phyloP scores from a whole-genome alignment of 2,329 filamentous ascomycete species.

The Fusarium xyrophilum region DNA sequence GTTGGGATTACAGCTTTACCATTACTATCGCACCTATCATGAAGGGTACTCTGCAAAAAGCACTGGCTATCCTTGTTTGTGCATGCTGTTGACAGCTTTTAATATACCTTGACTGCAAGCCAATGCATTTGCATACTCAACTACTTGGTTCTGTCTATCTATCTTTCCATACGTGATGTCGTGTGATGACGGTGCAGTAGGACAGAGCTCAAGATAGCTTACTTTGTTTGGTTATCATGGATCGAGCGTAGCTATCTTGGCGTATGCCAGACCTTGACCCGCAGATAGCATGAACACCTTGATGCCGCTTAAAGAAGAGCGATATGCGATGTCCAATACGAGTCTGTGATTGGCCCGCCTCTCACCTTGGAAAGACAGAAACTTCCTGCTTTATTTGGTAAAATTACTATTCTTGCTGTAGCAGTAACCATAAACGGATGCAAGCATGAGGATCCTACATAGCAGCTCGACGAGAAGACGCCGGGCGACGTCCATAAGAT shows the following conservation, averaged over 20 bases:
- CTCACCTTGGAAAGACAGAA: conserved; percentile 10
- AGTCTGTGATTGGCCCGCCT: conserved; percentile 29
- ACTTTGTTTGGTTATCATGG: neutral
- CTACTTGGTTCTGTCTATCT: neutral
- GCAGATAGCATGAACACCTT: conserved; percentile 24
- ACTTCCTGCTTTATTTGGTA: conserved; percentile 34
- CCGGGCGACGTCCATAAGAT: neutral
- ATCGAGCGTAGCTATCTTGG: conserved; percentile 16
- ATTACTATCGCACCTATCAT: conserved; percentile 35
- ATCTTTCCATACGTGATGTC: neutral
- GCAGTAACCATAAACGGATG: conserved; percentile 4
- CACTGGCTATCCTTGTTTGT: conserved; percentile 35
- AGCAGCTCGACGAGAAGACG: neutral
- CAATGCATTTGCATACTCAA: conserved; percentile 23
- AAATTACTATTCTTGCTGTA: conserved; percentile 22
- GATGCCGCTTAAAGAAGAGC: conserved; percentile 2
- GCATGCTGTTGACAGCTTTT: conserved; percentile 26
- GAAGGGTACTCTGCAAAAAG: conserved; percentile 40
- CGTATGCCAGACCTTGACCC: conserved; percentile 17
- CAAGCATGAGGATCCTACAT: neutral
- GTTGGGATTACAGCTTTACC: conserved; percentile 37
- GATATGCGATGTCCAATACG: conserved; percentile 2
- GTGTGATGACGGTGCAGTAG: neutral
- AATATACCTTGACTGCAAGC: conserved; percentile 33
- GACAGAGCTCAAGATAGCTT: neutral